Base-by-base conservation (phyloP, 345 rosid genomes). In the Anacardium occidentale region DNA sequence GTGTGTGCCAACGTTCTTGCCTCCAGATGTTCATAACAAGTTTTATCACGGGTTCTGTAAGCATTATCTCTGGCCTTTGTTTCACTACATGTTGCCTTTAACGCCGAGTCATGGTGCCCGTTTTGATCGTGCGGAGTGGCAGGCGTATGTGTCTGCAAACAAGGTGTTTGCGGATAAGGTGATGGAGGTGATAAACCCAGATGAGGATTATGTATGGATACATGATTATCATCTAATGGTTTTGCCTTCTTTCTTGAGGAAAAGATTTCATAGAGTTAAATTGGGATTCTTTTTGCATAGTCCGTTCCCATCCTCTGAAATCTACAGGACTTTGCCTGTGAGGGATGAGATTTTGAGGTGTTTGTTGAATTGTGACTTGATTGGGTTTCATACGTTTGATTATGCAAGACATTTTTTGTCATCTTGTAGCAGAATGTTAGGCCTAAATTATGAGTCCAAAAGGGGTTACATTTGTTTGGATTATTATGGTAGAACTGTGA, bases 401-500 rank as follows among this genome's bases (percentile, higher is more conserved):
- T 92, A 92, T 73, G 97, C 97, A 0, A 84, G 96, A 71, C 96
- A 92, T 77, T 92, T 92, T 85, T 68, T 92, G 82, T 86, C 97
- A 4, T 90, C 91, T 50, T 92, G 97, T 40, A 87, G 96, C 66
- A 85, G 96, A 79, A 85, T 92, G 90, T 59, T 92, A 60, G 97
- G 97, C 8, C 75, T 92, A 18, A 88, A 88, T 77, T 92, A 88
- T 34, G 90, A 83, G 76, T 92, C 92, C 9, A 90, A 88, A 37
- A 85, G 97, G 76, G 97, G 97, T 37, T 83, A 87, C 88, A 89
- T 90, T 87, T 92, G 94, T 52, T 68, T 92, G 10, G 97, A 92
- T 7, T 92, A 92, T 69, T 89, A 60, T 51, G 97, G 97, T 17
- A 82, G 96, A 70, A 87, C 88, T 8, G 93, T 92, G 47, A 88